Percentiles rank a stretch among this genome's conserved stretches.
Conservation (phyloP, 1,284 basidiomycete species). For the Testicularia cyperi region DNA sequence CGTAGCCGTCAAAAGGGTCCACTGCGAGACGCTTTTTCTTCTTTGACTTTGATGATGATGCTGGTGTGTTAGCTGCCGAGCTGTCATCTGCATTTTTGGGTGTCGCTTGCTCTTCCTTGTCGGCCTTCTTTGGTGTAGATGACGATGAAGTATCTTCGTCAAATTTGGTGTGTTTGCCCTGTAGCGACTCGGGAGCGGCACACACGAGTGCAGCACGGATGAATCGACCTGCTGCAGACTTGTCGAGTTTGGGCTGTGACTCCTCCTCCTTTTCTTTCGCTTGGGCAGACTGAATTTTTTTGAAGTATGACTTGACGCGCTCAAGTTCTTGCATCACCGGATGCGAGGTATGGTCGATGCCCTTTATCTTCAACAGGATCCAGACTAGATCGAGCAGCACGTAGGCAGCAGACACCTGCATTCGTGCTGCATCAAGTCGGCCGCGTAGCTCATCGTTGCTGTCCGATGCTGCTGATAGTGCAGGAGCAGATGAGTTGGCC, state of each 20-base stretch:
- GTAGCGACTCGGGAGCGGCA: background rate
- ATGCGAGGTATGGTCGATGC: constrained; percentile 37
- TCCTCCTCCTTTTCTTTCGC: constrained; percentile 14
- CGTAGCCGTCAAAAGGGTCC: constrained; percentile 41
- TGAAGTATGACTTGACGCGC: constrained; percentile 47
- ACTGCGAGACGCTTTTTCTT: constrained; percentile 34
- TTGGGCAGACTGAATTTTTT: constrained; percentile 42
- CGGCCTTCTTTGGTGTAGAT: constrained; percentile 2
- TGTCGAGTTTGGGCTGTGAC: constrained; percentile 17
- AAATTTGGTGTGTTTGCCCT: constrained; percentile 32
- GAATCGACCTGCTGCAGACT: constrained; percentile 34
- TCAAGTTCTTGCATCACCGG: constrained; percentile 45
- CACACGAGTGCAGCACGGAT: constrained; percentile 33
- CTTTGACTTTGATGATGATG: constrained; percentile 1
- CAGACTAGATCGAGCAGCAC: constrained; percentile 48
- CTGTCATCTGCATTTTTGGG: constrained; percentile 2
- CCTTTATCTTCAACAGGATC: constrained; percentile 48
- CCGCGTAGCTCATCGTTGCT: constrained; percentile 28
- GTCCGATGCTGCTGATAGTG: background rate
- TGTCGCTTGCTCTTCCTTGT: constrained; percentile 1
- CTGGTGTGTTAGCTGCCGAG: background rate
- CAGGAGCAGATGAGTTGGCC: constrained; percentile 5
- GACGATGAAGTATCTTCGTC: no score
- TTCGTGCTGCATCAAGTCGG: constrained; percentile 39
- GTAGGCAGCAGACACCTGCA: constrained; percentile 43